Evolutionary conservation across 2,329 filamentous ascomycete genomes (phyloP).

Genomic region (Pseudocercospora vitis): DNA sequence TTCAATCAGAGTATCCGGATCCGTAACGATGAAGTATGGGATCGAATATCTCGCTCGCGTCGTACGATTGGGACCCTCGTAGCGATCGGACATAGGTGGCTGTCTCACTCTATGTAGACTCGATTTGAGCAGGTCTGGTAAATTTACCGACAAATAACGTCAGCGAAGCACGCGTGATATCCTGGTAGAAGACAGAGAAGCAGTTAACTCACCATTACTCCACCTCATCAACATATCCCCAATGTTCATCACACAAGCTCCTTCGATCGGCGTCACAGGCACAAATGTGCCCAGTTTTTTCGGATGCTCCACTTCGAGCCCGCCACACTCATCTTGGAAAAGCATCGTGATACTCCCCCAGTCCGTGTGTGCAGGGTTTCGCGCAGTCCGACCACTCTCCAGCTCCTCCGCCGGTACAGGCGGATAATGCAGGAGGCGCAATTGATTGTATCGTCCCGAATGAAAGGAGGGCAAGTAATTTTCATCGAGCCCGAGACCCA

Average conservation of each 20-base stretch:
- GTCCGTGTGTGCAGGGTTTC: slow-evolving; percentile 45
- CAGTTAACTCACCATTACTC: slow-evolving; percentile 33
- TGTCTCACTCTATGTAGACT: slow-evolving; percentile 44
- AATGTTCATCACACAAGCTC: slow-evolving; percentile 42
- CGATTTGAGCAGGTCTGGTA: slow-evolving; percentile 37
- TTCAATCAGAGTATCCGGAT: slow-evolving; percentile 43
- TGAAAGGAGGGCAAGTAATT: slow-evolving; percentile 23
- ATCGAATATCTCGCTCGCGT: slow-evolving; percentile 41
- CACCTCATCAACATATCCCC: slow-evolving; percentile 45
- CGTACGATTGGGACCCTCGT: slow-evolving; percentile 16
- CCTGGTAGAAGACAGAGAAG: no score
- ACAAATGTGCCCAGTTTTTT: slow-evolving; percentile 32
- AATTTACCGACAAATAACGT: not conserved
- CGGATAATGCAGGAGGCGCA: slow-evolving; percentile 43
- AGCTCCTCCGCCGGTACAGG: slow-evolving; percentile 36
- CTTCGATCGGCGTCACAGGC: slow-evolving; percentile 35
- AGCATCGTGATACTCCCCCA: slow-evolving; percentile 46
- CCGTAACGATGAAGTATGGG: slow-evolving; percentile 43
- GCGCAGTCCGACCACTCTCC: slow-evolving; percentile 34
- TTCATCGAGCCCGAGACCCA: slow-evolving; percentile 37
- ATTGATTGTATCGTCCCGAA: slow-evolving; percentile 28
- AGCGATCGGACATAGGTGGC: slow-evolving; percentile 30
- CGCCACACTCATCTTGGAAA: slow-evolving; percentile 45
- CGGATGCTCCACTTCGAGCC: slow-evolving; percentile 43
- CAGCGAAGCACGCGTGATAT: no score